Conservation (phyloP, 2,329 filamentous ascomycete genomes). For the Colletotrichum camelliae region DNA sequence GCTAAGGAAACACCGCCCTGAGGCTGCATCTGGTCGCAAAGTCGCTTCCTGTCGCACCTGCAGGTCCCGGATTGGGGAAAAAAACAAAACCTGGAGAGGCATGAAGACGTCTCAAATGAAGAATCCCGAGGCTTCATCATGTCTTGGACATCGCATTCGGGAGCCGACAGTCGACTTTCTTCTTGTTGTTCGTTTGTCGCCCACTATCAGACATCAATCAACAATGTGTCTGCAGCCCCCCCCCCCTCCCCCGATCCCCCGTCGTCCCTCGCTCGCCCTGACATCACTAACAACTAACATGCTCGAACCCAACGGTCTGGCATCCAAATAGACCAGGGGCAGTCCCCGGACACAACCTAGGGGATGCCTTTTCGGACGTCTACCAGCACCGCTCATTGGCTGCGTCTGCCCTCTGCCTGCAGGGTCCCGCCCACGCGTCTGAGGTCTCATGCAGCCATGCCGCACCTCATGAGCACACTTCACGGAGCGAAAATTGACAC, state of each 20-base stretch:
- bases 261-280: not conserved
- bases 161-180: not conserved
- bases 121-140: conserved; percentile 4
- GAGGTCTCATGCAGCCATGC: conserved; percentile 11
- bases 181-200: not conserved
- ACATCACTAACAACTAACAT: conserved; percentile 8
- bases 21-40: not conserved
- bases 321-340: conserved; percentile 12
- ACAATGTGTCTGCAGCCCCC: not conserved
- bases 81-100: conserved; percentile 15
- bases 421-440: conserved; percentile 22
- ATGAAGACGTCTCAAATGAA: conserved; percentile 21
- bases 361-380: conserved; percentile 2
- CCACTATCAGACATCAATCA: not conserved
- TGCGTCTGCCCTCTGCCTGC: conserved; percentile 6
- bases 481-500: not conserved
- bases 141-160: not conserved
- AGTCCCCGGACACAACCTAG: not conserved
- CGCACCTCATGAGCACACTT: not conserved
- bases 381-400: conserved; percentile 8
- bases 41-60: not conserved
- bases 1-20: conserved; percentile 1
- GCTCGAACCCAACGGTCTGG: conserved; percentile 14
- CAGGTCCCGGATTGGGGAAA: conserved; percentile 9
- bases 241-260: not conserved